These are phyloP conservation scores for Linaria vulgaris DNA, from an alignment of 257 asterid species.

Conservation along the genomic window DNA sequence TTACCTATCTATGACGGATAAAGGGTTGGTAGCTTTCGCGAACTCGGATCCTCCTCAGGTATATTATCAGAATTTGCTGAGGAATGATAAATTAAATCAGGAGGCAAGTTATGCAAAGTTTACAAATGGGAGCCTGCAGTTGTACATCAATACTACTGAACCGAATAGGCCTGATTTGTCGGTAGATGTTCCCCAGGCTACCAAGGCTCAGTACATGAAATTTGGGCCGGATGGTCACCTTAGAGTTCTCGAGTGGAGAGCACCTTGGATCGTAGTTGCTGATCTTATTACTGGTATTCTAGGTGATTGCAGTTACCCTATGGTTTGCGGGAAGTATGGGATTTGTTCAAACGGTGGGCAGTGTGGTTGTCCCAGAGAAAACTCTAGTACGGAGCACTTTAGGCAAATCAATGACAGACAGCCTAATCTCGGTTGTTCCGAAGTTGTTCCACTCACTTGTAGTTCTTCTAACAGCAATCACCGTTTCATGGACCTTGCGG, in stretches of 20 bases:
- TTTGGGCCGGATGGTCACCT: conserved; percentile 46
- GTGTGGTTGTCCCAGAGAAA: conserved; percentile 42
- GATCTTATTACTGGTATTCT: conserved; percentile 28
- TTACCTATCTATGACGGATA: conserved; percentile 19
- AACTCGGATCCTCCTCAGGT: conserved; percentile 34
- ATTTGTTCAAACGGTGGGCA: conserved; percentile 38
- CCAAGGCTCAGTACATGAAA: conserved; percentile 41
- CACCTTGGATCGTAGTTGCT: conserved; percentile 30
- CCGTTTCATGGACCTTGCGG: conserved; percentile 31
- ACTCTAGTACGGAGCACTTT: conserved; percentile 22
- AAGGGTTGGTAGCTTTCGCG: conserved; percentile 29
- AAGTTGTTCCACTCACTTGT: conserved; percentile 28
- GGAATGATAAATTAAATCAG: neutral
- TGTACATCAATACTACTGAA: conserved; percentile 30
- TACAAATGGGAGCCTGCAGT: conserved; percentile 42
- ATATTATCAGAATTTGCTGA: neutral
- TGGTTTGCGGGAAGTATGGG: conserved; percentile 45
- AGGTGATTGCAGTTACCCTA: conserved; percentile 37
- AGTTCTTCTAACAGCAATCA: conserved; percentile 23
- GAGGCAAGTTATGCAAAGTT: conserved; percentile 36
- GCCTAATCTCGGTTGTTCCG: conserved; percentile 48
- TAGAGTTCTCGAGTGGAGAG: conserved; percentile 36
- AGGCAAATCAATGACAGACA: conserved; percentile 23
- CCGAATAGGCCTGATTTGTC: conserved; percentile 13
- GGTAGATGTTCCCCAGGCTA: conserved; percentile 14